phyloP scores from a whole-genome alignment of 2,329 filamentous ascomycete species.

The Penicillium olsonii region DNA sequence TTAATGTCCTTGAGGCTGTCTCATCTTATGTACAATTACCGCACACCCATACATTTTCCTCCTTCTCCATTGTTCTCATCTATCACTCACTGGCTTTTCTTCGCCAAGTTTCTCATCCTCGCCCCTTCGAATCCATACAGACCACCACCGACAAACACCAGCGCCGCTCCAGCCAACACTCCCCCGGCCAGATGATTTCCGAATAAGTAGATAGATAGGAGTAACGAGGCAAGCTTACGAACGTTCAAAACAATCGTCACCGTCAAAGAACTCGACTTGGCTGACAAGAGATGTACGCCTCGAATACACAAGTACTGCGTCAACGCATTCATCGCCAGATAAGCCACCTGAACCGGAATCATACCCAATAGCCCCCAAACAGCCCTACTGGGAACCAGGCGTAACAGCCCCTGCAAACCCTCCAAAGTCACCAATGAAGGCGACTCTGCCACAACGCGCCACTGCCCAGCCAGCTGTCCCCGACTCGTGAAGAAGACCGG shows the following conservation, averaged over 20 bases:
- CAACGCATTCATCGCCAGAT: conserved; percentile 59
- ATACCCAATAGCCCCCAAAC: conserved; percentile 27
- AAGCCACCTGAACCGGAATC: conserved; percentile 39
- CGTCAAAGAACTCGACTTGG: conserved; percentile 84
- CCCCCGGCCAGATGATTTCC: conserved; percentile 77
- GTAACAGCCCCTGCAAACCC: neutral
- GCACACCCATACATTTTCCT: conserved; percentile 18
- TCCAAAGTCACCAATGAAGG: conserved; percentile 31
- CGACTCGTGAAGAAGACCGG: conserved; percentile 46
- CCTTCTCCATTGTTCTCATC: neutral
- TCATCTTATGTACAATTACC: conserved; percentile 28
- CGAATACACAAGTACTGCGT: conserved; percentile 96
- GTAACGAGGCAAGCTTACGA: conserved; percentile 84
- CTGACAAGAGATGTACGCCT: conserved; percentile 90
- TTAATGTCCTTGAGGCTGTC: conserved; percentile 11
- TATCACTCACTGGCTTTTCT: conserved; percentile 6
- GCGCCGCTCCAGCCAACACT: conserved; percentile 75
- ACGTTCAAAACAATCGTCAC: conserved; percentile 97
- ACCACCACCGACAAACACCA: conserved; percentile 90
- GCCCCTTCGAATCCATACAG: conserved; percentile 77
- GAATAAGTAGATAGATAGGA: conserved; percentile 92
- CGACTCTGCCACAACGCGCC: conserved; percentile 36
- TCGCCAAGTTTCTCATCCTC: conserved; percentile 31
- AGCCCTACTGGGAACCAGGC: conserved; percentile 20
- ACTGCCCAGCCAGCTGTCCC: conserved; percentile 38